Evolutionary conservation across 108 stramenopile species (phyloP), one percentile per base, ranked within the genome.

Genomic region (Nitzschia palea): DNA sequence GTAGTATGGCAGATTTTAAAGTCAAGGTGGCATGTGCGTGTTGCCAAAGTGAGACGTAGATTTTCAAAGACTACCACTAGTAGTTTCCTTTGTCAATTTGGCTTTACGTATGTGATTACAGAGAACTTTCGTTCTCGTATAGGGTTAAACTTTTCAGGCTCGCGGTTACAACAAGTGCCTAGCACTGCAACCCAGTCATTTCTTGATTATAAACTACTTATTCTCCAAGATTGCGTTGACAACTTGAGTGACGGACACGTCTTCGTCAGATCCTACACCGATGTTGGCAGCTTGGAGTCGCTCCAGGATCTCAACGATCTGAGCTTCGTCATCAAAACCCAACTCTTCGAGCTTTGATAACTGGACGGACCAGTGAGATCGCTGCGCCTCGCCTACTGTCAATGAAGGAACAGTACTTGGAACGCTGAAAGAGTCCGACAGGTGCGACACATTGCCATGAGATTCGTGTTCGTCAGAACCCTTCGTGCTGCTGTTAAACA

Each of bases 1-100:
- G 64, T 15, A 58, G 65, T 54, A 83, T 73, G 76, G 86, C 80
- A 8, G 91, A 92, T 57, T 87, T 80, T 60, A 60, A 79, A n/a
- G 76, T 92, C 35, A 57, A 28, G 20, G 86, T 83, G 31, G 76
- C 91, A 9, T 92, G 91, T 52, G 82, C 71, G 10, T 92, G 91
- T 61, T 92, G 91, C 55, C 59, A 60, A 3, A 17, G 8, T 4
- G 47, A 48, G 17, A n/a, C n/a, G n/a, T n/a, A n/a, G 47, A 48
- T 12, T 10, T 10, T 40, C 12, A 12, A 40, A 12, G 6, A 40
- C 10, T 12, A 40, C 37, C 12, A 40, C 37, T 40, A 40, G 37
- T 40, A 40, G 37, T 10, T 40, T 10, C n/a, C n/a, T n/a, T n/a
- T n/a, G n/a, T n/a, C n/a, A n/a, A n/a, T n/a, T n/a, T n/a, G n/a